Evolutionary conservation across 1,284 basidiomycete genomes (phyloP).

Genomic region (Lentinus polychrous): DNA sequence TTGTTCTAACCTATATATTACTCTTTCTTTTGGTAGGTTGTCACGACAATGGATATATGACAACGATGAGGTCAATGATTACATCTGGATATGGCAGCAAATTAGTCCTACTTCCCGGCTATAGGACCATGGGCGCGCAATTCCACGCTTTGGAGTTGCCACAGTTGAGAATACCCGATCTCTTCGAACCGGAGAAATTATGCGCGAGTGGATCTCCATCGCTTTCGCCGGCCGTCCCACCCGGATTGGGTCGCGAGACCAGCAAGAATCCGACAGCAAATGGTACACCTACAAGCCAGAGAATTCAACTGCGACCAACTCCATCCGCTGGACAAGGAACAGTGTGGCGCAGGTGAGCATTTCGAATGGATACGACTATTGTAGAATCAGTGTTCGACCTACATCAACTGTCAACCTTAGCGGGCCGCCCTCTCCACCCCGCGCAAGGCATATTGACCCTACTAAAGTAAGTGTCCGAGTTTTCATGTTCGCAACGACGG

Average conservation of each 20-base stretch:
- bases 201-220: background rate
- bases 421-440: background rate
- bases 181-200: conserved; percentile 57
- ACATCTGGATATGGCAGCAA: conserved; percentile 60
- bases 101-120: conserved; percentile 59
- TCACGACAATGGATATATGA: conserved; percentile 70
- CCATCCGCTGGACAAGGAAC: background rate
- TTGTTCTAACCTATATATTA: background rate
- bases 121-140: conserved; percentile 51
- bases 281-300: background rate
- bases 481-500: background rate
- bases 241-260: background rate
- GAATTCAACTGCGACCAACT: background rate
- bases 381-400: background rate
- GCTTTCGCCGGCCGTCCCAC: background rate
- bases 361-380: background rate
- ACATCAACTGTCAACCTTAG: background rate
- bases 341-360: conserved; percentile 3
- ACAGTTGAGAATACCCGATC: conserved; percentile 45
- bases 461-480: conserved; percentile 34
- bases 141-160: conserved; percentile 52
- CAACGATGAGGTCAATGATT: conserved; percentile 53
- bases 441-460: conserved; percentile 31
- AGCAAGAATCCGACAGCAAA: background rate
- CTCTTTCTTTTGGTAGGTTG: conserved; percentile 36